Evolutionary conservation across 2,329 filamentous ascomycete species (phyloP).

Genomic region (Cercospora beticola): DNA sequence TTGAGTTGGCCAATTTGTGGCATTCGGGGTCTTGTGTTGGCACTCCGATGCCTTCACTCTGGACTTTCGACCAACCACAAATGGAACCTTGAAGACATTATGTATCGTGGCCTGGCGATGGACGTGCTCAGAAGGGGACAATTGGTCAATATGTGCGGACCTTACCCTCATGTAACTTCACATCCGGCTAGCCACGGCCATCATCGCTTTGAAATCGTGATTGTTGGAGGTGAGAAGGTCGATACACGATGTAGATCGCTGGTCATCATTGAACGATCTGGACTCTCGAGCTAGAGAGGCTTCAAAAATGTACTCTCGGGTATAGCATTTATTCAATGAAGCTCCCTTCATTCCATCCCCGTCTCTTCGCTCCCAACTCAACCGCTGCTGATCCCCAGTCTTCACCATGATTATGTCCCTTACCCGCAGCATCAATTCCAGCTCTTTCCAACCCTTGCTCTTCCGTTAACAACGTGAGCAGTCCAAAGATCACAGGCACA

Average conservation of each 20-base stretch:
- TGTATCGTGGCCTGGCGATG: background rate
- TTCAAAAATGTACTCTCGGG: background rate
- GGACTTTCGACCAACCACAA: background rate
- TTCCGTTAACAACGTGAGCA: slow-evolving; percentile 85
- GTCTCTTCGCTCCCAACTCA: slow-evolving; percentile 86
- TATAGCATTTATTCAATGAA: slow-evolving; percentile 45
- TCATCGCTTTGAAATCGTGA: no score
- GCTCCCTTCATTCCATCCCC: slow-evolving; percentile 74
- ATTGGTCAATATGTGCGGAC: background rate
- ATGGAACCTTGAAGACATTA: background rate
- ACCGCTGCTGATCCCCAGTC: slow-evolving; percentile 96
- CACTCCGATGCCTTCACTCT: no score
- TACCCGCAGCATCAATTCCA: slow-evolving; percentile 57
- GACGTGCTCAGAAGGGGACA: background rate
- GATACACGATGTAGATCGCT: background rate
- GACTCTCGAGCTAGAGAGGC: background rate
- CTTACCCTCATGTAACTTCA: background rate
- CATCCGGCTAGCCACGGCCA: no score
- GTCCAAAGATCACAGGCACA: slow-evolving; percentile 86
- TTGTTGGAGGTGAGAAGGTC: background rate
- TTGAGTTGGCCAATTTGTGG: background rate
- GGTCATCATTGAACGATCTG: background rate
- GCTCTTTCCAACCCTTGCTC: slow-evolving; percentile 84
- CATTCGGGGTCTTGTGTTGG: background rate
- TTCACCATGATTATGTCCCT: slow-evolving; percentile 86